Percentiles rank a stretch among this genome's conserved stretches.
Evolutionary conservation across 2,329 filamentous ascomycete genomes (phyloP).

Genomic region (Ascochyta fabae): DNA sequence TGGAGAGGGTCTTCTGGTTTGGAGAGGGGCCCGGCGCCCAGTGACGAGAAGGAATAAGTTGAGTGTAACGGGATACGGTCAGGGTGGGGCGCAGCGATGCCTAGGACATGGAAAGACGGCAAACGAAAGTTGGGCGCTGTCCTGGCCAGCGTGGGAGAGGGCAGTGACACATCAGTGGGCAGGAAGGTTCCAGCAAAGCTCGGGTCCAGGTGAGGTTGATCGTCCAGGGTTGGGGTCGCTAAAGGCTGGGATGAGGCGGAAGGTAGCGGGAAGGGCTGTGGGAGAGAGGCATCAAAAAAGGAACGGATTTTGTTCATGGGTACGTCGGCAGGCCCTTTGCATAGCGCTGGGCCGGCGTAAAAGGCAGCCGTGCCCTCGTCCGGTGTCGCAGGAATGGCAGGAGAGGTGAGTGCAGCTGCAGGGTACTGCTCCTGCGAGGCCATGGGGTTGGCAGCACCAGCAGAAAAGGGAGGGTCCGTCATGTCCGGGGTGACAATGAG

Average conservation of each 20-base stretch:
- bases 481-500: conserved; percentile 20
- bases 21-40: conserved; percentile 48
- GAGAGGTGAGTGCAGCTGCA: conserved; percentile 19
- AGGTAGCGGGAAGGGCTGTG: conserved; percentile 40
- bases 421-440: conserved; percentile 20
- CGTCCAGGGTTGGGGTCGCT: conserved; percentile 36
- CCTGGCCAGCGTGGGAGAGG: conserved; percentile 40
- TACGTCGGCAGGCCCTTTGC: conserved; percentile 14
- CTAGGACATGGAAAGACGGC: conserved; percentile 61
- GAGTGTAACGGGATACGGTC: conserved; percentile 43
- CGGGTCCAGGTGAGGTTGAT: conserved; percentile 35
- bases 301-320: conserved; percentile 25
- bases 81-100: conserved; percentile 57
- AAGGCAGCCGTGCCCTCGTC: conserved; percentile 25
- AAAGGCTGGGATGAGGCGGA: conserved; percentile 28
- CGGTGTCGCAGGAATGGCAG: conserved; percentile 31
- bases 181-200: conserved; percentile 34
- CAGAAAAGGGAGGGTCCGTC: conserved; percentile 18
- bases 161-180: conserved; percentile 40
- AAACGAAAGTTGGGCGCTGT: conserved; percentile 54
- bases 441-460: conserved; percentile 8
- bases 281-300: conserved; percentile 39
- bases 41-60: conserved; percentile 36
- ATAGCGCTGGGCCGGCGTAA: conserved; percentile 19
- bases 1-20: conserved; percentile 51